These are phyloP conservation scores for Penicillium sp. DNA, from an alignment of 2,329 filamentous ascomycete species.

Conservation along the genomic window DNA sequence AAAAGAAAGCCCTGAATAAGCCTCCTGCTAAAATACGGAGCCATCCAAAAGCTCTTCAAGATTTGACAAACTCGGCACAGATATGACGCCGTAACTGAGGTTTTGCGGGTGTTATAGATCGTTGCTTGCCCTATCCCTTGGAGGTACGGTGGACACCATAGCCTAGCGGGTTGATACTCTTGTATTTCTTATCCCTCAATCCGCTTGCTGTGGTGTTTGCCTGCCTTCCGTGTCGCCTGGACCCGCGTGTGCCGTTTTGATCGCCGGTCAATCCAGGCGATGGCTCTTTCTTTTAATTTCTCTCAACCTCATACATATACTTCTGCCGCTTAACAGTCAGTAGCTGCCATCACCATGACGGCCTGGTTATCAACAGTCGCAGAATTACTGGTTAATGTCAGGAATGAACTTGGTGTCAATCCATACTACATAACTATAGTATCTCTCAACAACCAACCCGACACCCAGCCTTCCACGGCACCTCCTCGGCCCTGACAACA, in stretches of 20 bases:
- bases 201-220: neutral
- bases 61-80: neutral
- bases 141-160: neutral
- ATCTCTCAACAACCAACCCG: constrained; percentile 2
- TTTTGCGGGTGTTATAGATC: neutral
- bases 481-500: constrained; percentile 68
- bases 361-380: no score
- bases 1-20: neutral
- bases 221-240: neutral
- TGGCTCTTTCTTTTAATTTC: neutral
- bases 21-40: neutral
- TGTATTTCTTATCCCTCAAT: neutral
- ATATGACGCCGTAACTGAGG: neutral
- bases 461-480: constrained; percentile 42
- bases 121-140: neutral
- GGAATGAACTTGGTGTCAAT: neutral
- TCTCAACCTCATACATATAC: no score
- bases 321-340: no score
- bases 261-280: neutral
- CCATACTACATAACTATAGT: neutral
- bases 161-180: neutral
- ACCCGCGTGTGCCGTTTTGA: neutral
- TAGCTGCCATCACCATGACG: no score
- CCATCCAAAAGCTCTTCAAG: neutral
- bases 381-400: neutral